Conservation (phyloP, 805 yeast species). For the Metschnikowia chrysomelidarum region DNA sequence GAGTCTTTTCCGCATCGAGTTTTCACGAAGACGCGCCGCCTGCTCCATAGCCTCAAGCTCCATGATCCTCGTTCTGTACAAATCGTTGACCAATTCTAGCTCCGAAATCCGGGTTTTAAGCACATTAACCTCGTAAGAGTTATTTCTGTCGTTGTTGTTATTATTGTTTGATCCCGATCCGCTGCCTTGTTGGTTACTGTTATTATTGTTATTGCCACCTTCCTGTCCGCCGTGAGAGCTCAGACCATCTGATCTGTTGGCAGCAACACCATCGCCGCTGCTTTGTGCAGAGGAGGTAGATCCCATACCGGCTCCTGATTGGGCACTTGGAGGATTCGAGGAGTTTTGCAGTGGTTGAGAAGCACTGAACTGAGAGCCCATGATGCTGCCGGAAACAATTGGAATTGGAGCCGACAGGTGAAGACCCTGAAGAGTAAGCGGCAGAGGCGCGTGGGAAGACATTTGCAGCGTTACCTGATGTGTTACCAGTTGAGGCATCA, state of each 20-base stretch:
- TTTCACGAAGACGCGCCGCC: conserved; percentile 52
- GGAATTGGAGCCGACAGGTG: no score
- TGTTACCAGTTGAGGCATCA: background rate
- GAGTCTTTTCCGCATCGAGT: conserved; percentile 45
- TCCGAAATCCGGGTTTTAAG: conserved; percentile 80
- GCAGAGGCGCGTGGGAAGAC: conserved; percentile 1
- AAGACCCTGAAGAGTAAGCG: no score
- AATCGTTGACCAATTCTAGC: conserved; percentile 85
- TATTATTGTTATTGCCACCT: conserved; percentile 12
- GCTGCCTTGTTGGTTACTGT: conserved; percentile 1
- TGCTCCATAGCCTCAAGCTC: conserved; percentile 74
- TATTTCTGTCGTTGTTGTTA: conserved; percentile 16
- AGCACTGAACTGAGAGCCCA: no score
- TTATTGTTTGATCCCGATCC: conserved; percentile 7
- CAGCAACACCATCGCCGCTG: background rate
- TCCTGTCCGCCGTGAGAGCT: conserved; percentile 3
- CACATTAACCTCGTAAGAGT: conserved; percentile 33
- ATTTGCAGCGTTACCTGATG: no score
- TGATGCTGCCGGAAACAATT: no score
- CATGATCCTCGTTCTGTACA: conserved; percentile 76
- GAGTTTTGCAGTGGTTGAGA: no score
- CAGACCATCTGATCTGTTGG: conserved; percentile 1
- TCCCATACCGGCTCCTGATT: no score
- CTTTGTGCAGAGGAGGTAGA: conserved; percentile 1
- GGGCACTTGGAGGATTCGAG: no score